Evolutionary conservation across 106 monocot genomes (phyloP), one percentile per base, ranked within the genome.

Genomic region (Dendrobium chrysotoxum): DNA sequence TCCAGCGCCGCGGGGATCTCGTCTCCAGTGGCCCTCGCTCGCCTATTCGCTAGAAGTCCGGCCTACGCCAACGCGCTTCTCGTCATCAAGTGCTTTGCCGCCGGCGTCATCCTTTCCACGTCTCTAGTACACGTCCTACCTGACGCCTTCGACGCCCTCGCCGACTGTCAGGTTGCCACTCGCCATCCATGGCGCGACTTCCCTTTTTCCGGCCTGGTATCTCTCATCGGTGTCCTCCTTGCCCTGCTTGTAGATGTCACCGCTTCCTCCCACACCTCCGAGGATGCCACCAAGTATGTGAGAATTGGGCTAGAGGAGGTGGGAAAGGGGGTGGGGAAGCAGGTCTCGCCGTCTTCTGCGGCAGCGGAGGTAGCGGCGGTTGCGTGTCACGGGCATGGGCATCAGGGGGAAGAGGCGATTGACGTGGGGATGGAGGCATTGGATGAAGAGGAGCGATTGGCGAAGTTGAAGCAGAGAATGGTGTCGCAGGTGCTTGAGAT

Each of bases 61-160:
- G 80, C 82, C 31, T 93, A 92, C 85, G 75, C 72, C 28, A 35
- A 28, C 23, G 81, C 90, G 9, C 88, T 97, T 12, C 90, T 92
- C 75, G 76, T 97, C 47, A 91, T 97, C 86, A 97, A 97, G 89
- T 94, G 92, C 89, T 97, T 90, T 79, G 93, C 93, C 55, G 96
- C 96, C 13, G 96, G 96, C 20, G 96, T 97, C 65, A 90, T 97
- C 82, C 87, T 97, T 72, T 92, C 96, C 7, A 97, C 96, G 5
- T 88, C 96, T 61, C 94, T 97, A 76, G 96, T 97, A 80, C 96
- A 97, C 72, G 96, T 97, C 79, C 89, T 94, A 82, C 96, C 96
- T 65, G 96, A 97, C 77, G 94, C 96, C 76, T 90, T 87, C 92
- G 85, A 57, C 77, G 90, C 92, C 67, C 88, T 97, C 77, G 81